Conservation (phyloP, 306 rosid genomes). For the Cicer bijugum region DNA sequence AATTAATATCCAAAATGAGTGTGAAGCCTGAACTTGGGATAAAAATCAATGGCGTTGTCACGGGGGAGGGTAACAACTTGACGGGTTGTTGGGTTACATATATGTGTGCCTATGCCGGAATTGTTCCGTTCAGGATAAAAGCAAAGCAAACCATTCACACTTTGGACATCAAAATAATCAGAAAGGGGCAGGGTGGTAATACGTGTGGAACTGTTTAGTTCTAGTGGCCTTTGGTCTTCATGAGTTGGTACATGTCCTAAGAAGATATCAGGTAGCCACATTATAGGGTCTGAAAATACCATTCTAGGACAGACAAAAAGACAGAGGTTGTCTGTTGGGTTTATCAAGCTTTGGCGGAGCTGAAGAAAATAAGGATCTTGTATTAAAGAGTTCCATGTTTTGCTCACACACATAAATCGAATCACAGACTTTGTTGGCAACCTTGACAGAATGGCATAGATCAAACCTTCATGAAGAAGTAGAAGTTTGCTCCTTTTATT, state of each 20-base stretch:
- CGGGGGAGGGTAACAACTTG: background rate
- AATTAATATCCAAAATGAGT: too few relatives aligned
- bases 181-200: background rate
- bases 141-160: background rate
- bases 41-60: background rate
- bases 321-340: background rate
- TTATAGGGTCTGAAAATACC: background rate
- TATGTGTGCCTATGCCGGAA: background rate
- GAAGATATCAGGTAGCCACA: background rate
- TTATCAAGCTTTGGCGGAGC: background rate
- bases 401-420: background rate
- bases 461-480: background rate
- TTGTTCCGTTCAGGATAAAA: background rate
- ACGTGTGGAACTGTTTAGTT: background rate
- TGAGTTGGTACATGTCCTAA: background rate
- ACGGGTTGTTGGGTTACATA: background rate
- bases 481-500: background rate
- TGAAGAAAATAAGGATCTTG: background rate
- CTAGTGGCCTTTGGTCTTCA: background rate
- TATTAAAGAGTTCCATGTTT: background rate
- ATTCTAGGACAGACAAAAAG: background rate
- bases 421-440: background rate
- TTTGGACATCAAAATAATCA: background rate
- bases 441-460: background rate
- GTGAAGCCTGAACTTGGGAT: background rate